Base-by-base conservation (phyloP, 345 rosid genomes). In the Rhizophora mangle region DNA sequence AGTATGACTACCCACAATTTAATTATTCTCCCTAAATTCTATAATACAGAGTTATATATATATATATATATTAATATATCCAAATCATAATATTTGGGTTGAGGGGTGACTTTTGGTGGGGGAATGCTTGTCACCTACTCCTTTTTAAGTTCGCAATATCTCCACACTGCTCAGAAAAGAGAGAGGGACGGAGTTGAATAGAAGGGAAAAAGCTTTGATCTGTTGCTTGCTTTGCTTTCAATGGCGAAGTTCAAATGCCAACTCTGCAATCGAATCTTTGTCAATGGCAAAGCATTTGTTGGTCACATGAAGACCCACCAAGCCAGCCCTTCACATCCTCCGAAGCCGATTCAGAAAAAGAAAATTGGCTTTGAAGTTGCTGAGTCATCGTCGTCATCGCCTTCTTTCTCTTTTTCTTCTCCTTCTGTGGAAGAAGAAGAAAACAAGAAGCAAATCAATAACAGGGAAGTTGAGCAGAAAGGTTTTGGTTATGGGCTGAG, bases 121-220 rank as follows among this genome's bases (percentile, higher is more conserved):
- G 77, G 78, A 78, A 70, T 74, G 72, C 82, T 70, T 62, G 82
- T 78, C 78, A 74, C 75, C 82, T 78, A 78, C 82, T 78, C 82
- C 74, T 69, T 74, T 34, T 72, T 62, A 74, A 65, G 63, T 74
- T 74, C 72, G 72, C 60, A 58, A 34, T 56, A 62, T 69, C 67
- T 65, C 53, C 1, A 29, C 63, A 26, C 34, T 62, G 26, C 61
- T 65, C 60, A 21, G 69, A 52, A 37, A 16, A 54, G 34, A 65
- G 30, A 56, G 37, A 30, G 61, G 15, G 47, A 49, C 22, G 20
- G 21, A 6, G 55, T 60, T 47, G 64, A 26, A 24, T 4, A n/a
- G 16, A 39, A 24, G 59, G 3, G 20, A 22, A 24, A 51, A 56
- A 67, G 51, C 24, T 34, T 46, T 10, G n/a, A 62, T 62, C 58